These are phyloP conservation scores for Uncinocarpus reesii DNA, from an alignment of 2,329 filamentous ascomycete species.

Conservation along the genomic window DNA sequence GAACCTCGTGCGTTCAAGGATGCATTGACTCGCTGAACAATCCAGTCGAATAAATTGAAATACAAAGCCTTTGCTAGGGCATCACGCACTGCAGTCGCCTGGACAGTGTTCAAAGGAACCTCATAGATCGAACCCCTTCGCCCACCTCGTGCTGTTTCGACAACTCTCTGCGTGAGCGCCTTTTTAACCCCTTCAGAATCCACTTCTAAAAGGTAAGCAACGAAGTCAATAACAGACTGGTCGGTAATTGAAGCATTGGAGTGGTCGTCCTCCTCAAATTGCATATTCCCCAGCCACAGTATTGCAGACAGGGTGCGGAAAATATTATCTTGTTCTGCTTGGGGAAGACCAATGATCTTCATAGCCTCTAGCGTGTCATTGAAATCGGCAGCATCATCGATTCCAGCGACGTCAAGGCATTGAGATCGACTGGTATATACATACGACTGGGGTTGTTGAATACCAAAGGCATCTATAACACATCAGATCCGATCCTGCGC, in stretches of 20 bases:
- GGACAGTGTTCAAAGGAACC: conserved; percentile 72
- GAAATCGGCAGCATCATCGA: conserved; percentile 84
- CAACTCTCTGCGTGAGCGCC: conserved; percentile 77
- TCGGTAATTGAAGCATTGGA: conserved; percentile 82
- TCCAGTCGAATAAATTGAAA: conserved; percentile 97
- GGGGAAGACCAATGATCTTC: conserved; percentile 79
- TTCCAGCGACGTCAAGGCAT: conserved; percentile 86
- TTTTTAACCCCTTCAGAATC: conserved; percentile 69
- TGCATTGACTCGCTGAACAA: conserved; percentile 81
- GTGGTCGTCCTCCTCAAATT: conserved; percentile 78
- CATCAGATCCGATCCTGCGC: background rate
- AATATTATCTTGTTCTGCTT: conserved; percentile 87
- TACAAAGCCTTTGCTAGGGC: conserved; percentile 93
- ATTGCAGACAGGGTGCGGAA: conserved; percentile 90
- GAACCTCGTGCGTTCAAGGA: conserved; percentile 70
- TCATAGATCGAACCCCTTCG: conserved; percentile 58
- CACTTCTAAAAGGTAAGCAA: conserved; percentile 87
- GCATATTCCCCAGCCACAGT: conserved; percentile 88
- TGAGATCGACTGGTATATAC: conserved; percentile 88
- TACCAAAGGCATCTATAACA: conserved; percentile 61
- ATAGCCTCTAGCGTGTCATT: conserved; percentile 87
- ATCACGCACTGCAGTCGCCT: conserved; percentile 78
- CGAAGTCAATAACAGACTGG: conserved; percentile 84
- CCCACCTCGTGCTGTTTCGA: conserved; percentile 60
- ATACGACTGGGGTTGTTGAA: conserved; percentile 88